phyloP scores from a whole-genome alignment of 305 asterid genomes.

The Fraxinus nigra region DNA sequence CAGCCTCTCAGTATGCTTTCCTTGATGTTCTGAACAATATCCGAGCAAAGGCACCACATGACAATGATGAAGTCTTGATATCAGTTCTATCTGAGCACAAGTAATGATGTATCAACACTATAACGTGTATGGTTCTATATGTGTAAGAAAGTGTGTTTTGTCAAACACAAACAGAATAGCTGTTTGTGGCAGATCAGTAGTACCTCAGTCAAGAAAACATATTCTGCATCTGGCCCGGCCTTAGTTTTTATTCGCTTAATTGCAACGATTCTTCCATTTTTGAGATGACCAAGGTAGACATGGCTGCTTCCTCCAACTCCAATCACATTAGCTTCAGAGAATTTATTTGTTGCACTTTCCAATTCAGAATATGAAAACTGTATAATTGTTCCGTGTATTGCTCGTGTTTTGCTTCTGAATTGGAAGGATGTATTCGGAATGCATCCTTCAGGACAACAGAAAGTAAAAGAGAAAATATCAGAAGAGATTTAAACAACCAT shows the following conservation, averaged over 20 bases:
- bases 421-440: slow-evolving; percentile 48
- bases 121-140: neutral
- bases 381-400: slow-evolving; percentile 55
- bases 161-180: neutral
- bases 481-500: neutral
- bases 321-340: slow-evolving; percentile 71
- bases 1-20: slow-evolving; percentile 75
- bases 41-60: slow-evolving; percentile 93
- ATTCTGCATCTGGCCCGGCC: slow-evolving; percentile 70
- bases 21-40: slow-evolving; percentile 70
- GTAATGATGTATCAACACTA: neutral
- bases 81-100: slow-evolving; percentile 71
- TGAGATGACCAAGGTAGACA: slow-evolving; percentile 72
- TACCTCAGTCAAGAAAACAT: slow-evolving; percentile 84
- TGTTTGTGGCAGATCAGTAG: slow-evolving; percentile 7
- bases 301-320: slow-evolving; percentile 94
- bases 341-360: slow-evolving; percentile 71
- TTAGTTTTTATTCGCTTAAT: slow-evolving; percentile 74
- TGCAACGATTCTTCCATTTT: slow-evolving; percentile 76
- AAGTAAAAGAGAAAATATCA: neutral
- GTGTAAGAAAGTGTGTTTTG: neutral
- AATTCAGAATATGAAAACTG: slow-evolving; percentile 75
- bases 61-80: slow-evolving; percentile 92
- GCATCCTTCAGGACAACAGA: slow-evolving; percentile 59
- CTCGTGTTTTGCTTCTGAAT: slow-evolving; percentile 47